A percentile compares a stretch with the other conserved stretches of the same genome.
Conservation (phyloP, 2,329 filamentous ascomycete genomes). For the Metarhizium album region DNA sequence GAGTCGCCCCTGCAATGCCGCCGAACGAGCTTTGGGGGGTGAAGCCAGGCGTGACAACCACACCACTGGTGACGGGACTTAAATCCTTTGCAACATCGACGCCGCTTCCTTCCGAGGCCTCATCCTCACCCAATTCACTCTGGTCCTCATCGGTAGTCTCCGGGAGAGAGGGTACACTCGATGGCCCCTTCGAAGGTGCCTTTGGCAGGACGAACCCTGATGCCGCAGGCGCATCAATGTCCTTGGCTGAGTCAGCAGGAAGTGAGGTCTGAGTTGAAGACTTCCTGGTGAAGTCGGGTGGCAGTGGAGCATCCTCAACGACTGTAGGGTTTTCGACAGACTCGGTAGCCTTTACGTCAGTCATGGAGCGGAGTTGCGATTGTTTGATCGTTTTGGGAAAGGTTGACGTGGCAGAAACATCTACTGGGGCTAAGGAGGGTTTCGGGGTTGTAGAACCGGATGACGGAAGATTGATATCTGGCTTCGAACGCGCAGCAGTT, state of each 20-base stretch:
- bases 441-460: conserved; percentile 19
- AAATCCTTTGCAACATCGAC: conserved; percentile 55
- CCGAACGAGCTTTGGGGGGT: conserved; percentile 51
- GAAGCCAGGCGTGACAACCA: conserved; percentile 36
- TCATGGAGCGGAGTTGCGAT: conserved; percentile 19
- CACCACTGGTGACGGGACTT: conserved; percentile 37
- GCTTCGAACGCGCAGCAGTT: conserved; percentile 16
- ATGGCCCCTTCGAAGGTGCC: conserved; percentile 19
- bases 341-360: conserved; percentile 21
- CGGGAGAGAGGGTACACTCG: conserved; percentile 25
- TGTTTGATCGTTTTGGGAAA: conserved; percentile 2
- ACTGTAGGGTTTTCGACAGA: conserved; percentile 16
- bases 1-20: conserved; percentile 29
- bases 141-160: conserved; percentile 30
- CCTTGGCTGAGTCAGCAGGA: conserved; percentile 29
- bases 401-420: conserved; percentile 8
- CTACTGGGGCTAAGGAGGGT: conserved; percentile 5
- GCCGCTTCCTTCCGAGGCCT: conserved; percentile 47
- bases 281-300: conserved; percentile 19
- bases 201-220: conserved; percentile 25
- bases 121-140: conserved; percentile 30
- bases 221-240: conserved; percentile 29
- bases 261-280: conserved; percentile 24
- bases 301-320: conserved; percentile 18
- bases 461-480: conserved; percentile 33